Conservation (phyloP, 176 grass and related monocot genomes). For the Tillandsia fasciculata region DNA sequence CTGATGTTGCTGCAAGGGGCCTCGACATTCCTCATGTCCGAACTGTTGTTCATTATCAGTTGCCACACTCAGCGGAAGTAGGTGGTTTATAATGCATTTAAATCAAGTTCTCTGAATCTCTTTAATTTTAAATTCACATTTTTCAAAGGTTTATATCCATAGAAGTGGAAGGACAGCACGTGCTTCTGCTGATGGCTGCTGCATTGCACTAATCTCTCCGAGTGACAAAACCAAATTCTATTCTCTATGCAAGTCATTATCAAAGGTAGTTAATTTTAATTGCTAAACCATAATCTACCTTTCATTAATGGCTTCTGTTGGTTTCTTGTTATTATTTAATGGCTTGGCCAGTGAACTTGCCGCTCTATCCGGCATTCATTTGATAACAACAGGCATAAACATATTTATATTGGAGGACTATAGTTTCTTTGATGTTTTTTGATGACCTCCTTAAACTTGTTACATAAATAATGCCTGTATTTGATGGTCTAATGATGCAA, state of each 20-base stretch:
- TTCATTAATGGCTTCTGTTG: neutral
- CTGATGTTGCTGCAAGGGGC: conserved; percentile 83
- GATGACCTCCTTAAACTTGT: too few species aligned
- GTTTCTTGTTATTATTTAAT: neutral
- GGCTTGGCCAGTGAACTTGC: neutral
- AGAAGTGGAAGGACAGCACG: conserved; percentile 94
- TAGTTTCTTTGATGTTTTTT: too few species aligned
- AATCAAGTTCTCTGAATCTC: neutral
- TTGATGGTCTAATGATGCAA: neutral
- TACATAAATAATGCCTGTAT: too few species aligned
- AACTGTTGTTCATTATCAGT: conserved; percentile 88
- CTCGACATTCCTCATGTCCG: conserved; percentile 85
- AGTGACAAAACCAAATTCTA: conserved; percentile 78
- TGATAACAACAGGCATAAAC: too few species aligned
- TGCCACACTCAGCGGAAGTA: conserved; percentile 88
- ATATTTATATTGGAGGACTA: too few species aligned
- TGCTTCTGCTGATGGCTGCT: conserved; percentile 68
- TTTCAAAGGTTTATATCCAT: conserved; percentile 85
- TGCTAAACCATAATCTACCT: neutral
- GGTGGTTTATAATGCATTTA: conserved; percentile 21
- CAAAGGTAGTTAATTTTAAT: conserved; percentile 43
- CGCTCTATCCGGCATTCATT: neutral
- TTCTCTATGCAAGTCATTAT: conserved; percentile 77
- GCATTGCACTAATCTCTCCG: conserved; percentile 72
- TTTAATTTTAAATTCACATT: conserved; percentile 10